Percentiles rank a stretch among this genome's conserved stretches.
phyloP scores from a whole-genome alignment of 495 filamentous ascomycete genomes.

The Baudoinia panamericana region DNA sequence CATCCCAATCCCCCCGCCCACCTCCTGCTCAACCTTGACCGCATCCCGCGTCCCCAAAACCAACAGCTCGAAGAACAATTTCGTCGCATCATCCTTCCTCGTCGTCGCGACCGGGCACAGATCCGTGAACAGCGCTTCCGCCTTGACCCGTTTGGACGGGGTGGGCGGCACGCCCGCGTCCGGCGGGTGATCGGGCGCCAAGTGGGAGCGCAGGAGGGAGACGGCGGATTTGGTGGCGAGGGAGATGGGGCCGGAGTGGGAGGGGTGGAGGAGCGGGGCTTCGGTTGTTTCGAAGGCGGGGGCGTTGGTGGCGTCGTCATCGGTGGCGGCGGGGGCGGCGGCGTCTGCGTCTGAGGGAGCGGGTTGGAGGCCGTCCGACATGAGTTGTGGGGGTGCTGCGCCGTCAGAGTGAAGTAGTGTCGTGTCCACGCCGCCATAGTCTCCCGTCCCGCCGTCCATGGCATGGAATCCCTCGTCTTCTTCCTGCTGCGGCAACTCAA shows the following conservation, averaged over 20 bases:
- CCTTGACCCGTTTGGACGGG: conserved; percentile 31
- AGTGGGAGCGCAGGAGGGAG: conserved; percentile 79
- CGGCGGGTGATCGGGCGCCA: conserved; percentile 51
- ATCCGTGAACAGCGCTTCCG: conserved; percentile 70
- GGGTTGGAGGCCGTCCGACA: conserved; percentile 33
- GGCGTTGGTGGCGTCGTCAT: conserved; percentile 22
- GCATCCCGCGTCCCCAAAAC: conserved; percentile 96
- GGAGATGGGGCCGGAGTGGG: conserved; percentile 71
- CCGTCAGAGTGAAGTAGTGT: conserved; percentile 50
- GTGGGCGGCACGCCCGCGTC: conserved; percentile 55
- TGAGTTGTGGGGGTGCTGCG: conserved; percentile 65
- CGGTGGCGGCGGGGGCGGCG: conserved; percentile 13
- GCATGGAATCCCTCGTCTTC: conserved; percentile 12
- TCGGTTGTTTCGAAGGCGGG: conserved; percentile 61
- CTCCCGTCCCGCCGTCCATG: conserved; percentile 6
- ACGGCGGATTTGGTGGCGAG: conserved; percentile 89
- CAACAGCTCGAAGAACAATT: conserved; percentile 97
- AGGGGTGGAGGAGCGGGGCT: conserved; percentile 57
- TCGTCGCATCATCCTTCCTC: conserved; percentile 76
- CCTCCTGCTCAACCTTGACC: conserved; percentile 88
- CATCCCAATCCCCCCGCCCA: conserved; percentile 50
- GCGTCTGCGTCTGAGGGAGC: conserved; percentile 19
- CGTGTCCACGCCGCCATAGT: conserved; percentile 20
- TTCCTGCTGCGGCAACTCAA: conserved; percentile 25
- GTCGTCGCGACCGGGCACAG: conserved; percentile 70